Percentiles rank a stretch among this genome's conserved stretches.
Evolutionary conservation across 495 filamentous ascomycete genomes (phyloP).

Genomic region (Neurospora hispaniola): DNA sequence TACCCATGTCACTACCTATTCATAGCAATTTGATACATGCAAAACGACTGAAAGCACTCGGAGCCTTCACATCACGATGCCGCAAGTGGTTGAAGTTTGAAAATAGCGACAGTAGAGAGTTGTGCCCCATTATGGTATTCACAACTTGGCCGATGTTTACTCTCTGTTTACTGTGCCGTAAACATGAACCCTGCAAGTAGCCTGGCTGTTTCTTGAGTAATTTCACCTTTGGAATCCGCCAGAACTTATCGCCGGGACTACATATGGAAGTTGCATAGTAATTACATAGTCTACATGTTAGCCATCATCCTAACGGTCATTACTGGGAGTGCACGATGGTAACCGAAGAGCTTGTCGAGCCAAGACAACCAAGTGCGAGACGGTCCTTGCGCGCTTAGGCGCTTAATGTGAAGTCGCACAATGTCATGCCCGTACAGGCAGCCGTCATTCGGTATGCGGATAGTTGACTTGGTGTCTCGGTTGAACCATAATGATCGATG

Average conservation of each 20-base stretch:
- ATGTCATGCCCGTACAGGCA: not conserved
- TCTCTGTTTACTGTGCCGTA: not conserved
- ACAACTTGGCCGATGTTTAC: not conserved
- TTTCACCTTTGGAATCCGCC: not conserved
- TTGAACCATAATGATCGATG: not conserved
- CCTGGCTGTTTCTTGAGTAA: not conserved
- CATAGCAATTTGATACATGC: not conserved
- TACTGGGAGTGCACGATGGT: not conserved
- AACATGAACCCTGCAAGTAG: not conserved
- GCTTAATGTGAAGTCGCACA: not conserved
- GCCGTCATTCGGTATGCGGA: not conserved
- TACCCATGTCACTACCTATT: not conserved
- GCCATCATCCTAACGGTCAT: not conserved
- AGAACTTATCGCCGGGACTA: not conserved
- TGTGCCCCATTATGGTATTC: not conserved
- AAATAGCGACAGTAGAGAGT: not conserved
- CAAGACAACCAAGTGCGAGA: not conserved
- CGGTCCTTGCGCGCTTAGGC: not conserved
- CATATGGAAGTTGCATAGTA: not conserved
- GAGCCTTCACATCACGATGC: not conserved
- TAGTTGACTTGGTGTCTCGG: not conserved
- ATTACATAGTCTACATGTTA: not conserved
- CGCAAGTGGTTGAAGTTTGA: not conserved
- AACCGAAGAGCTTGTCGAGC: not conserved
- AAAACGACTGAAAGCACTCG: not conserved